phyloP scores from a whole-genome alignment of 108 stramenopile species.

The Skeletonema costatum region DNA sequence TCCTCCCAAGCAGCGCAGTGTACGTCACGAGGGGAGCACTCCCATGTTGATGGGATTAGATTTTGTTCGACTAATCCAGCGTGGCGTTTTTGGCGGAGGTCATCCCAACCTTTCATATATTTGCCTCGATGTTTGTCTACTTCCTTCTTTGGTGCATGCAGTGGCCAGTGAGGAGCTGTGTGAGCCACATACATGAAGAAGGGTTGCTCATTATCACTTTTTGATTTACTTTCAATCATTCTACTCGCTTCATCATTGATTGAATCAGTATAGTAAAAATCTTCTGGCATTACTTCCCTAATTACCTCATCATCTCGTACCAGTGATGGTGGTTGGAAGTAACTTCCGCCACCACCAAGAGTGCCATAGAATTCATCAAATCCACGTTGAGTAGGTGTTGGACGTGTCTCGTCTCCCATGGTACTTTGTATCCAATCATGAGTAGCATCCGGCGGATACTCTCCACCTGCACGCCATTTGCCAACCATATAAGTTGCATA shows the following conservation, averaged over 20 bases:
- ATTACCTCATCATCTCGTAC: slow-evolving; percentile 31
- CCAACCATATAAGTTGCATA: slow-evolving; percentile 50
- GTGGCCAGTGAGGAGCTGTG: slow-evolving; percentile 49
- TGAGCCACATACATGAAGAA: slow-evolving; percentile 61
- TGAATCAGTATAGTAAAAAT: slow-evolving; percentile 52
- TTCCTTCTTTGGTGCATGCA: slow-evolving; percentile 53
- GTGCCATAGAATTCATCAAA: slow-evolving; percentile 51
- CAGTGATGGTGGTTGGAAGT: slow-evolving; percentile 50
- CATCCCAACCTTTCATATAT: slow-evolving; percentile 48
- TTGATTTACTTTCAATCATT: slow-evolving; percentile 26
- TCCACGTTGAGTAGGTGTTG: slow-evolving; percentile 43
- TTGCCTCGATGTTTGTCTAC: slow-evolving; percentile 43
- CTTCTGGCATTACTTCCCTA: slow-evolving; percentile 35
- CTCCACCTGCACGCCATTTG: slow-evolving; percentile 54
- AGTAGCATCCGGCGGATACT: slow-evolving; percentile 48
- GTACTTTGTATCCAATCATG: slow-evolving; percentile 44
- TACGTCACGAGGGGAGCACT: slow-evolving; percentile 49
- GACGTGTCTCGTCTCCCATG: slow-evolving; percentile 42
- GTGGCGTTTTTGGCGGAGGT: slow-evolving; percentile 29
- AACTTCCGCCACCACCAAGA: slow-evolving; percentile 50
- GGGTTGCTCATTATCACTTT: slow-evolving; percentile 12
- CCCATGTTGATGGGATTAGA: slow-evolving; percentile 36
- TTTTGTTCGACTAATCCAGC: slow-evolving; percentile 22
- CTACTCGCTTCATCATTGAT: slow-evolving; percentile 52
- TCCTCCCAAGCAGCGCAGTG: slow-evolving; percentile 37